A percentile compares a stretch with the other conserved stretches of the same genome.
phyloP scores from a whole-genome alignment of 352 stramenopile genomes.

The Elongisporangium senticosum region DNA sequence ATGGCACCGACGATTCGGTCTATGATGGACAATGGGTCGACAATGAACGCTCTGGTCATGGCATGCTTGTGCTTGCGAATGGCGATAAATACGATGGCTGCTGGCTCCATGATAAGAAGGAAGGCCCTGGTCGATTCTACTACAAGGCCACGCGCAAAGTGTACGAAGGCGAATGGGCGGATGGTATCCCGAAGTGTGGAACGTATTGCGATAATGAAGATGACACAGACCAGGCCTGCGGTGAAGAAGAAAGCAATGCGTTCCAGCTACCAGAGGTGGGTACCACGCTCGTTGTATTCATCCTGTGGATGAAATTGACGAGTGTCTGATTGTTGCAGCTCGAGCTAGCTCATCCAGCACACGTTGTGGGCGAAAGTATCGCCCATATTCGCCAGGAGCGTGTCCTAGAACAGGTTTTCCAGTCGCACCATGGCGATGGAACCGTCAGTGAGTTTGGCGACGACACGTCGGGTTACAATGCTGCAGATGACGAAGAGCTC shows the following conservation, averaged over 20 bases:
- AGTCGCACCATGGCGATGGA: constrained; percentile 13
- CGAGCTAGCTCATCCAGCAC: constrained; percentile 60
- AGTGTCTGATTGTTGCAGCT: constrained; percentile 25
- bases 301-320: background rate
- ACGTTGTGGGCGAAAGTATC: constrained; percentile 72
- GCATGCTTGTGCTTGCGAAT: constrained; percentile 65
- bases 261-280: constrained; percentile 68
- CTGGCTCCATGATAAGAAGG: constrained; percentile 85
- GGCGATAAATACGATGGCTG: constrained; percentile 85
- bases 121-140: constrained; percentile 79
- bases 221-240: constrained; percentile 21
- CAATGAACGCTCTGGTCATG: constrained; percentile 70
- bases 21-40: constrained; percentile 84
- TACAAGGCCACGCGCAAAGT: constrained; percentile 81
- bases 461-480: background rate
- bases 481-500: constrained; percentile 10
- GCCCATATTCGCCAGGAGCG: constrained; percentile 62
- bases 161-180: constrained; percentile 89
- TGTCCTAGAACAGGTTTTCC: constrained; percentile 41
- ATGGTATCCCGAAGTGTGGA: constrained; percentile 69
- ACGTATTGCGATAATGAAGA: constrained; percentile 45
- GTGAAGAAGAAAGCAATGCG: constrained; percentile 14
- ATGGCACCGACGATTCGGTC: constrained; percentile 73
- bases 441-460: background rate
- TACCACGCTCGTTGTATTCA: background rate